These are phyloP conservation scores for Tetrahymena elliotti DNA, from an alignment of 73 alveolate species.

Conservation along the genomic window DNA sequence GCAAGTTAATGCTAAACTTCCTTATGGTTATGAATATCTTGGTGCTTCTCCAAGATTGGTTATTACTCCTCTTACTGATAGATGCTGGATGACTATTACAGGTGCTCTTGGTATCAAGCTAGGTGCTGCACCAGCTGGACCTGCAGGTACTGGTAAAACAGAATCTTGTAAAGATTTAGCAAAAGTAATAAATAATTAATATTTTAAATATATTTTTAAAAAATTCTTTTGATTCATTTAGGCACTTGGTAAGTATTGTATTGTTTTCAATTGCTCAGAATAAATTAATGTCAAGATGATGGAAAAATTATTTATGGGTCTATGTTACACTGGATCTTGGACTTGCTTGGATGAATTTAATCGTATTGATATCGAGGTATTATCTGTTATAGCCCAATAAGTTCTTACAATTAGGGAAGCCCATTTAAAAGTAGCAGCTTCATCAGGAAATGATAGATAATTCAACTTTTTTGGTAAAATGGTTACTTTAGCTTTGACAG, in stretches of 20 bases:
- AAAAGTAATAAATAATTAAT: not conserved
- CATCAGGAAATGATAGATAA: conserved; percentile 56
- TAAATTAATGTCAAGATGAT: conserved; percentile 74
- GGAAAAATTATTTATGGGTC: conserved; percentile 84
- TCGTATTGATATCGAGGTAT: conserved; percentile 93
- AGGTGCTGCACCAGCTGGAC: conserved; percentile 91
- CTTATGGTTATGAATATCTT: conserved; percentile 97
- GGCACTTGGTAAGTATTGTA: conserved; percentile 80
- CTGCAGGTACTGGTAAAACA: conserved; percentile 85
- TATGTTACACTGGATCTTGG: conserved; percentile 92
- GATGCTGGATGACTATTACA: conserved; percentile 91
- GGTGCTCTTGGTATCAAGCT: conserved; percentile 77
- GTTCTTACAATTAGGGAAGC: conserved; percentile 92
- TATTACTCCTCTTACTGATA: conserved; percentile 91
- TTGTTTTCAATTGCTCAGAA: conserved; percentile 84
- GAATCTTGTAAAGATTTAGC: conserved; percentile 86
- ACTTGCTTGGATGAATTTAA: conserved; percentile 98
- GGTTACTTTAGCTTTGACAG: conserved; percentile 53
- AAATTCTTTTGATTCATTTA: not conserved
- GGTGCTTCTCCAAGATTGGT: conserved; percentile 95
- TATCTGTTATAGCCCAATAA: conserved; percentile 96
- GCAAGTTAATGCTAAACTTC: conserved; percentile 76
- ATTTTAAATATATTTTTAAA: too few relatives aligned
- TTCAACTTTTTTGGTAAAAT: conserved; percentile 88
- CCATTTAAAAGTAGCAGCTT: conserved; percentile 36